phyloP scores from a whole-genome alignment of 2,329 filamentous ascomycete species.

The Thelonectria blattea region DNA sequence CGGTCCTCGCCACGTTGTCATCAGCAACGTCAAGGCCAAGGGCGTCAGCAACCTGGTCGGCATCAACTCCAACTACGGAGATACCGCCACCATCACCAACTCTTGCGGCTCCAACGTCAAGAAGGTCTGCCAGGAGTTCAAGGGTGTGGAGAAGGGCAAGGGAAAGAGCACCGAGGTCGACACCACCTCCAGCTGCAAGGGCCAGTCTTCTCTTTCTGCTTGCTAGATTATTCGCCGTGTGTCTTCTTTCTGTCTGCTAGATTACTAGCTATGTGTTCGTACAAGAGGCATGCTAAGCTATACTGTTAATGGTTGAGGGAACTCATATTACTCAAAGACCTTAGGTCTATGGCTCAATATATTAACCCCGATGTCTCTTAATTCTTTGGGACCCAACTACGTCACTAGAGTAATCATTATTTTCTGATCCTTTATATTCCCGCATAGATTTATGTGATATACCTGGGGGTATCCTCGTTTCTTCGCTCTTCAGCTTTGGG shows the following conservation, averaged over 20 bases:
- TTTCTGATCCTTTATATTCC: too few species aligned
- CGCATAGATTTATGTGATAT: too few species aligned
- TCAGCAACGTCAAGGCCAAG: conserved; percentile 29
- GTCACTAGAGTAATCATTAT: too few species aligned
- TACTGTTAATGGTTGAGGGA: not conserved
- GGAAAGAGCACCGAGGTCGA: conserved; percentile 7
- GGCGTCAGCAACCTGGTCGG: conserved; percentile 33
- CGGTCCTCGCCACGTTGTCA: conserved; percentile 30
- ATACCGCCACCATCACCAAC: conserved; percentile 27
- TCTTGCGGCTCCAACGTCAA: conserved; percentile 32
- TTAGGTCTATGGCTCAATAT: not conserved
- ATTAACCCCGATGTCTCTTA: not conserved
- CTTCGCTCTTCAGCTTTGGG: too few species aligned
- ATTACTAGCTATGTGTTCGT: not conserved
- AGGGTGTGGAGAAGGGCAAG: conserved; percentile 22
- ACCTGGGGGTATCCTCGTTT: too few species aligned
- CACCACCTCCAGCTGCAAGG: conserved; percentile 18
- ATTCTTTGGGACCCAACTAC: not conserved
- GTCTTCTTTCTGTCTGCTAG: not conserved
- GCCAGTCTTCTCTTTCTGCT: conserved; percentile 12
- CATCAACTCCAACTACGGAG: conserved; percentile 37
- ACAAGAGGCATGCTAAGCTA: not conserved
- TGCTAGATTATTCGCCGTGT: conserved; percentile 6
- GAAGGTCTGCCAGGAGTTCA: conserved; percentile 33
- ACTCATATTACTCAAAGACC: not conserved